A percentile compares a stretch with the other conserved stretches of the same genome.
Conservation (phyloP, 495 filamentous ascomycete genomes). For the Staphylotrichum longicolle region DNA sequence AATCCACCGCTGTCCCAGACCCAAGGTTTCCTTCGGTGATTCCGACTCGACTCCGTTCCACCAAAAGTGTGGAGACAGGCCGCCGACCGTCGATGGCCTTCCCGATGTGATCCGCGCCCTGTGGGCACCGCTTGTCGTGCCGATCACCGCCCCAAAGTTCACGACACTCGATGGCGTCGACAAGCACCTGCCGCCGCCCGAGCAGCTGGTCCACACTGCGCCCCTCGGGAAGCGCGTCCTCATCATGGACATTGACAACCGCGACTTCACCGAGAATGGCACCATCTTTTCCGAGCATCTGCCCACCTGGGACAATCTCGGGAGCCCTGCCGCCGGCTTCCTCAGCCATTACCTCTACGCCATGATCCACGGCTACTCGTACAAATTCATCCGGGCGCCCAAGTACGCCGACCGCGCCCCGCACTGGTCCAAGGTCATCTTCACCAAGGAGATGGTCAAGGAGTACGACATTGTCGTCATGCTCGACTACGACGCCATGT, state of each 20-base stretch:
- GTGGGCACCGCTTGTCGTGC: slow-evolving; percentile 29
- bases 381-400: slow-evolving; percentile 47
- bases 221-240: slow-evolving; percentile 37
- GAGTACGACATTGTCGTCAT: slow-evolving; percentile 51
- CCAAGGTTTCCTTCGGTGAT: slow-evolving; percentile 24
- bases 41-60: background rate
- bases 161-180: slow-evolving; percentile 27
- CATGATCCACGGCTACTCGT: slow-evolving; percentile 54
- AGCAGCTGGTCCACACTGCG: slow-evolving; percentile 26
- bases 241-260: slow-evolving; percentile 45
- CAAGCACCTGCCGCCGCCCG: slow-evolving; percentile 25
- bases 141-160: slow-evolving; percentile 29
- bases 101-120: slow-evolving; percentile 28
- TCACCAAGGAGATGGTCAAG: slow-evolving; percentile 44
- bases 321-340: slow-evolving; percentile 35
- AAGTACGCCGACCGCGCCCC: slow-evolving; percentile 36
- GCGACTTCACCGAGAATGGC: slow-evolving; percentile 30
- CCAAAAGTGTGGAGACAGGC: slow-evolving; percentile 4
- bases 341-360: slow-evolving; percentile 47
- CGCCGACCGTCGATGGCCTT: slow-evolving; percentile 18
- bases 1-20: slow-evolving; percentile 11
- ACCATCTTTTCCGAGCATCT: slow-evolving; percentile 30
- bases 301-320: slow-evolving; percentile 26
- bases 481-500: slow-evolving; percentile 52
- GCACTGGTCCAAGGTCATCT: slow-evolving; percentile 52